Base-by-base conservation (phyloP, 2,329 filamentous ascomycete genomes). In the Ophiostoma ulmi region DNA sequence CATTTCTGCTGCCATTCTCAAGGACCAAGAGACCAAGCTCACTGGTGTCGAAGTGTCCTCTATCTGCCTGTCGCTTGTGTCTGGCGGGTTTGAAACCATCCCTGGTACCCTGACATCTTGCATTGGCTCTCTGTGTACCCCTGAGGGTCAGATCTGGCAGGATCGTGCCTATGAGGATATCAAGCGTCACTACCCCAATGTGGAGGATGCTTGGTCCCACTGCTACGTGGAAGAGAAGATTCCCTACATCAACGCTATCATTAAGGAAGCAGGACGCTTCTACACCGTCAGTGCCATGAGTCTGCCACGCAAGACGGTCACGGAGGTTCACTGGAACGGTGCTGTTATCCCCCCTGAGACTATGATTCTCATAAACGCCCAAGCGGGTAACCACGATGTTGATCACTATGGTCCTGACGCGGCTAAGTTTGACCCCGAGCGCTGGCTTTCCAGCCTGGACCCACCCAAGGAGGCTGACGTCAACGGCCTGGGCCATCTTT, bases 231-330 rank as follows among this genome's bases (percentile, higher is more conserved):
- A 93, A 77, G 91, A 93, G 76, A 92, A 91, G 75, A 84, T 92
- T 0, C 87, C 89, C 0, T 95, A 93, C 78, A 82, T 95, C 72
- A 91, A 90, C 0, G 91, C 91, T 0, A 79, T 95, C 6, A 90
- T 91, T 72, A 93, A 93, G 76, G 92, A 95, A 77, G 88, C 90
- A 0, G 83, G 94, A 0, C 87, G 92, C 36, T 94, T 87, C 82
- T 94, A 89, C 85, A 90, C 88, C 2, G 91, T 94, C 39, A 91
- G 94, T 73, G 90, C 91, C 1, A 90, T 95, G 75, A 92, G 88
- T 75, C 83, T 95, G 0, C 92, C 92, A 0, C 83, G 92, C 3
- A 87, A 87, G 20, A 90, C 84, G 72, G 90, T 91, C 77, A 91
- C 89, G 74, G 88, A 91, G 73, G 91, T 94, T 70, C 82, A 85